Base-by-base conservation (phyloP, 2,329 filamentous ascomycete species). In the Paecilomyces formosus region DNA sequence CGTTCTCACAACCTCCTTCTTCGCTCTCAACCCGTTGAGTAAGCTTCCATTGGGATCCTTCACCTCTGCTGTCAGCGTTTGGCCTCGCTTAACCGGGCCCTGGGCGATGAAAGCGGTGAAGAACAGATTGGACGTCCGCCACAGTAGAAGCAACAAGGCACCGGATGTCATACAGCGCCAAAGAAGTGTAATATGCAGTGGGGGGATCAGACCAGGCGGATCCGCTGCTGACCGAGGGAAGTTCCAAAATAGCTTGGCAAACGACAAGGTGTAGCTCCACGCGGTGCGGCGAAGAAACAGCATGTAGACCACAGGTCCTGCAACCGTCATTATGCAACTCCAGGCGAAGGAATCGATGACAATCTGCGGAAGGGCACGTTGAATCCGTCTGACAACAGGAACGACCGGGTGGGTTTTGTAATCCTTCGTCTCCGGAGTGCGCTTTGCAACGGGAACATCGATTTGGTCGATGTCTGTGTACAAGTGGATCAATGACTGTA, bases 1-100 rank as follows among this genome's bases (percentile, higher is more conserved):
- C 0, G 85, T 83, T 82, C 85, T 87, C 60, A 90, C 85, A 9
- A 89, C 80, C 8, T 90, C 81, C 72, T 93, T 94, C 76, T 92
- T 94, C 63, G 88, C 88, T 70, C 87, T 92, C 53, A 97, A 74
- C 0, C 93, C 93, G 58, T 87, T 91, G 54, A 97, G 73, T 28
- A 97, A 79, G 70, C 90, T 96, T 35, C 91, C 92, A 68, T 96
- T 97, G 0, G 93, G 90, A 72, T 97, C 92, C 69, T 90, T 94
- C 15, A 91, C 90, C 64, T 93, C 89, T 18, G 84, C 83, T 0
- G 91, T 96, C 58, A 97, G 82, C 3, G 92, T 92, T 66, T 87
- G 84, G n/a, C 83, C 87, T 64, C 89, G 89, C 78, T 96, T 96
- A 57, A 96, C 71, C 0, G 93, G 93, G 65, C 89, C 85, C 70